Base-by-base conservation (phyloP, 345 rosid species). In the Mallotus nudiflorus region DNA sequence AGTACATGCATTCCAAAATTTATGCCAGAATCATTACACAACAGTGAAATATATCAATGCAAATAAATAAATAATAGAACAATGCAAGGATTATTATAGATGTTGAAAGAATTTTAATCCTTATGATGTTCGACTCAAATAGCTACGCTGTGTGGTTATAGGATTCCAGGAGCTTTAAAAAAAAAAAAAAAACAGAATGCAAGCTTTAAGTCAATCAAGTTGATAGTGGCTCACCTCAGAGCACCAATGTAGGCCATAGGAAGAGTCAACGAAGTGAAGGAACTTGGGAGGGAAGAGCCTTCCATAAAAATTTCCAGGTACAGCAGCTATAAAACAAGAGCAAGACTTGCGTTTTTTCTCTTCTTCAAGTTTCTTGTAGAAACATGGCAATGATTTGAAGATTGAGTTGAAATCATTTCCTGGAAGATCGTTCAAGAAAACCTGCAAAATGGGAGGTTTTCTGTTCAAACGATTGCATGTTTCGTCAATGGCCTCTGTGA, bases 361-460 rank as follows among this genome's bases (percentile, higher is more conserved):
- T 20, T 37, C 64, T 63, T 49, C 31, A 5, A 73, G 66, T 16
- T 37, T 69, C 50, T 70, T 33, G 15, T 61, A 19, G 6, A 77
- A 81, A 16, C 18, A 24, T 54, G 81, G 78, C 44, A 69, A 46
- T 5, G 79, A 64, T 60, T 45, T 61, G 68, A 75, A 82, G 35
- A 78, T 20, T 22, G 79, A 44, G 73, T 85, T 85, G 78, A 87
- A 83, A 31, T 83, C 91, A 67, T 79, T 84, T 42, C 14, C 60
- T 20, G 82, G 78, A 31, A 87, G 86, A 78, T 86, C 88, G 31
- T 80, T 82, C 20, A 86, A 72, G 61, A 75, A 74, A 25, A 80
- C 78, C 9, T 80, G 84, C 57, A 77, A 61, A 33, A 73, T 70
- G 0, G 83, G 86, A 16, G 68, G 61, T 18, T 42, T 71, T 15